Percentiles rank a stretch among this genome's conserved stretches.
These are phyloP conservation scores for Eleusine indica DNA, from an alignment of 176 grass and related monocot species.

Conservation along the genomic window DNA sequence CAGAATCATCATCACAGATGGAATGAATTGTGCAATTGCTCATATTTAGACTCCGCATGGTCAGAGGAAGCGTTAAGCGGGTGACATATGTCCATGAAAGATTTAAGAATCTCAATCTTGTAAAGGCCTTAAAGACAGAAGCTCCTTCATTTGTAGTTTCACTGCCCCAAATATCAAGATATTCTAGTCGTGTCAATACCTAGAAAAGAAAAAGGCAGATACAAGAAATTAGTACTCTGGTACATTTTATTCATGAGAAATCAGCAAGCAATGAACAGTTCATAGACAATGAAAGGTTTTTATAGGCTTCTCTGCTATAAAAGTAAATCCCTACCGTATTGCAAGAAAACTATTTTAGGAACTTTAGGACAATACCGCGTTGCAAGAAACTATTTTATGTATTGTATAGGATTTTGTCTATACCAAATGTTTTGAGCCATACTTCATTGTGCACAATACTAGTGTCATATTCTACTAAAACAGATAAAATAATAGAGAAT, in stretches of 20 bases:
- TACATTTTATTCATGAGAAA: slow-evolving; percentile 21
- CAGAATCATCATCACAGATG: slow-evolving; percentile 51
- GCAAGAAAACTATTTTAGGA: neutral
- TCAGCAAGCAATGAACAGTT: slow-evolving; percentile 17
- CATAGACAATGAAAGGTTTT: neutral
- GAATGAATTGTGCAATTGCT: slow-evolving; percentile 76
- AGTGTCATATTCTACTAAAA: neutral
- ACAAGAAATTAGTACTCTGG: neutral
- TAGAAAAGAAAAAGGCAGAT: slow-evolving; percentile 42
- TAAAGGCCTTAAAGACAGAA: slow-evolving; percentile 56
- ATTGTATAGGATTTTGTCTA: neutral
- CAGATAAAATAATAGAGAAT: neutral
- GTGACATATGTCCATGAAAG: slow-evolving; percentile 77
- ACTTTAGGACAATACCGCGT: neutral
- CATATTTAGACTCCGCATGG: slow-evolving; percentile 67
- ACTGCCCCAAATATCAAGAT: slow-evolving; percentile 93
- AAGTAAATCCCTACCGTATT: neutral
- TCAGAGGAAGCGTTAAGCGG: slow-evolving; percentile 56
- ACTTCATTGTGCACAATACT: neutral
- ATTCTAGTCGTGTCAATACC: slow-evolving; percentile 74
- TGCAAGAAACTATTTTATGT: neutral
- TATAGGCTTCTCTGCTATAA: neutral
- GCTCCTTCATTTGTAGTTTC: slow-evolving; percentile 67
- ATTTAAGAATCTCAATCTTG: slow-evolving; percentile 73
- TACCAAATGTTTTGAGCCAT: neutral